These are phyloP conservation scores for Naganishia kalamii DNA, from an alignment of 768 basidiomycete species.

Conservation along the genomic window DNA sequence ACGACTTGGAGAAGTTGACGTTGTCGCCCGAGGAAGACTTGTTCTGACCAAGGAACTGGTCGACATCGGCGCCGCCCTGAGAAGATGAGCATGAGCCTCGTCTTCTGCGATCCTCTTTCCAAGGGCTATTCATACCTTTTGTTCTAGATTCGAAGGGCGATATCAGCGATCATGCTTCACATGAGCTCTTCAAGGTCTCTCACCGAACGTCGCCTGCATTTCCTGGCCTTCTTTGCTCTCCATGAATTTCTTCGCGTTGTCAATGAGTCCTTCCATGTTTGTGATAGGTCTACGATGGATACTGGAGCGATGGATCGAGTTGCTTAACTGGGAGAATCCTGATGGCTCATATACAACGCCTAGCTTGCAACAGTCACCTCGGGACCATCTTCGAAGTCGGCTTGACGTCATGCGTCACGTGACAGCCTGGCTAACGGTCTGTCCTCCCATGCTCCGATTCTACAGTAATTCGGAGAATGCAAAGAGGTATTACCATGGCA, in stretches of 20 bases:
- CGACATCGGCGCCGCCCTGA: conserved; percentile 9
- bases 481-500: no score
- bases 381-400: no score
- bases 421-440: no score
- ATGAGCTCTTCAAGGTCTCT: background rate
- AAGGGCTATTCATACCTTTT: background rate
- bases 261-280: conserved; percentile 19
- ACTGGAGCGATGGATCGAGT: background rate
- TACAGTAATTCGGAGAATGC: no score
- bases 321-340: no score
- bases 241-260: conserved; percentile 31
- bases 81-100: background rate
- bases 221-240: conserved; percentile 29
- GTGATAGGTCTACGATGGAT: background rate
- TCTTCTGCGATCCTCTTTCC: background rate
- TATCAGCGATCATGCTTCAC: background rate
- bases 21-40: conserved; percentile 7
- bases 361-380: no score
- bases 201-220: conserved; percentile 24
- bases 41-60: background rate
- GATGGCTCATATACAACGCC: no score
- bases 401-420: no score
- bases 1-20: background rate
- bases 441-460: no score
- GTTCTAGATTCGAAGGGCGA: background rate